phyloP scores from a whole-genome alignment of 257 asterid genomes.

The Marsdenia floribunda region DNA sequence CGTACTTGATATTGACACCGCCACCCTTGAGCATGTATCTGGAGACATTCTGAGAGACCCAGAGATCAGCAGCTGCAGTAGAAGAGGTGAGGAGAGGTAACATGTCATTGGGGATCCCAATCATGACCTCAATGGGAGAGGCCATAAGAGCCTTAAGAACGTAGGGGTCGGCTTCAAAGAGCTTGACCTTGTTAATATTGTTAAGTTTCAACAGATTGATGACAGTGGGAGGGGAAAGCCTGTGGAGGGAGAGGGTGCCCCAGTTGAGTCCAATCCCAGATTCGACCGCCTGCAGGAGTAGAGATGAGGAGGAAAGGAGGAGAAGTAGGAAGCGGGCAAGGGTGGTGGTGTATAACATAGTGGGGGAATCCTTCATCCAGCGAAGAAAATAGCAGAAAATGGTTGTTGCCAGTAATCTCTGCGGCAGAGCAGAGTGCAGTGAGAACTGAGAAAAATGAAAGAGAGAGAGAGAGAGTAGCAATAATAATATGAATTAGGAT shows the following conservation, averaged over 20 bases:
- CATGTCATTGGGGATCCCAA: constrained; percentile 88
- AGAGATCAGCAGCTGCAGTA: constrained; percentile 52
- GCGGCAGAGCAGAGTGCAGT: background rate
- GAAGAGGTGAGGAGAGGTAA: constrained; percentile 50
- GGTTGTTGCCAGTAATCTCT: background rate
- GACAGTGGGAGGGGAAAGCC: constrained; percentile 60
- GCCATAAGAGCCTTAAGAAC: constrained; percentile 63
- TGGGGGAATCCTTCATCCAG: constrained; percentile 1
- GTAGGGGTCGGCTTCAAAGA: constrained; percentile 75
- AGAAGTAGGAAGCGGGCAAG: background rate
- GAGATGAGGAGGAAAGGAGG: background rate
- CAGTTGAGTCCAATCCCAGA: constrained; percentile 85
- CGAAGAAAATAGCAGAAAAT: background rate
- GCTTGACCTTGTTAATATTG: constrained; percentile 68
- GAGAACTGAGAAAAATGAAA: background rate
- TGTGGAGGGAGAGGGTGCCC: constrained; percentile 79
- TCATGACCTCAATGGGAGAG: constrained; percentile 80
- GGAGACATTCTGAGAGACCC: constrained; percentile 84
- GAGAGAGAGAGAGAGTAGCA: background rate
- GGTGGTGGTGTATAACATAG: background rate
- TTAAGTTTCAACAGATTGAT: constrained; percentile 72
- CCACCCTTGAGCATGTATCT: constrained; percentile 63
- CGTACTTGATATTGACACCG: constrained; percentile 67
- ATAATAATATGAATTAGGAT: too few relatives aligned
- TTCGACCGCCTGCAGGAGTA: constrained; percentile 36